Evolutionary conservation across 495 filamentous ascomycete genomes (phyloP), one percentile per base, ranked within the genome.

Genomic region (Penicillium egyptiacum): DNA sequence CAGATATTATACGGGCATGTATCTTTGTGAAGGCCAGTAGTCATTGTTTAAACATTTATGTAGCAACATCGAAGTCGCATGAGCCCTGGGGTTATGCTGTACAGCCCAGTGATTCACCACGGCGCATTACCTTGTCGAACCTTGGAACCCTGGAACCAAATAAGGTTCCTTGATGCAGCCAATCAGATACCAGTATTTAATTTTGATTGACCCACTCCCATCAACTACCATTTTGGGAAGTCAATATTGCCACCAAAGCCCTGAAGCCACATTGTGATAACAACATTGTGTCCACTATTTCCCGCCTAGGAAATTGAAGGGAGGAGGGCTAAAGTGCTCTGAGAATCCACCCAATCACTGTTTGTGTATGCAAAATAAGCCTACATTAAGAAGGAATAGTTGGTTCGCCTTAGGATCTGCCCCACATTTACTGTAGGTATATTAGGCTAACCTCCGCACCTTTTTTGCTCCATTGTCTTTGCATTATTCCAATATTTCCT

Each of bases 301-400:
- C 19, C 53, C 14, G 3, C 4, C 20, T 41, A 48, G 53, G 53
- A 56, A 56, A 33, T 56, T 56, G 37, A 39, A 6, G 10, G 31
- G 44, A 56, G 53, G 30, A 44, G 33, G 14, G 33, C 14, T n/a
- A 37, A n/a, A n/a, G 31, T 23, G 8, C n/a, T 14, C 1, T 5
- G 14, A 33, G 1, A 37, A 44, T 17, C 28, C 11, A 33, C 7
- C 6, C 10, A 46, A 46, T 35, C 43, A 45, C 5, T 37, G 4
- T 7, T 3, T 37, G 1, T 6, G 5, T 37, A 6, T 35, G 11
- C 4, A 37, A 37, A 37, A 37, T 7, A 16, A 37, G 33, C 1
- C 14, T 16, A 37, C 33, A 4, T 37, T n/a, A 8, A 6, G 4
- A 8, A 37, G 33, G 5, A 1, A 7, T 35, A 37, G 33, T 6